Evolutionary conservation across 2,329 filamentous ascomycete species (phyloP), one percentile per base, ranked within the genome.

Genomic region (Cercospora berteroae): DNA sequence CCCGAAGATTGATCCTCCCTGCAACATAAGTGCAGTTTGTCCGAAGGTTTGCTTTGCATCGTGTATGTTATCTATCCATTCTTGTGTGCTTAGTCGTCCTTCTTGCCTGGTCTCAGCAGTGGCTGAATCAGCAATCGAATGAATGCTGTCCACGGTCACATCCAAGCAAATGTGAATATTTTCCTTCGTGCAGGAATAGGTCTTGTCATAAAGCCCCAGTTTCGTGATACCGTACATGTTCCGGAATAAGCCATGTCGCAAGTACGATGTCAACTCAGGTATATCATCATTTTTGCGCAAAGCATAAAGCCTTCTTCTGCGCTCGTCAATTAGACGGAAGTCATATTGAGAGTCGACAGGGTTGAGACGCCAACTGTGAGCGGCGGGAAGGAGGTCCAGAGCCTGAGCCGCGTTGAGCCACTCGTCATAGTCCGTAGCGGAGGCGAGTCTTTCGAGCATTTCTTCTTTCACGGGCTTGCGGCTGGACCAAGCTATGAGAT

Each of bases 11-110:
- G 90, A 93, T 2, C 93, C 93, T 7, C 93, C 93, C 4, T 93
- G 96, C 9, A 97, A 82, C 9, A 96, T 83, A 60, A 97, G 81
- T 0, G 92, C 93, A 70, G 70, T 95, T 71, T 93, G 86, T 12
- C 94, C 94, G 80, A 96, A 96, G 0, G 93, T 92, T 77, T 95
- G 92, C n/a, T 93, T 86, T 8, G 93, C 93, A 78, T 96, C 93
- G 74, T 95, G 91, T 60, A 97, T 84, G 65, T 96, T 87, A 79
- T 96, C 92, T 60, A 96, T 83, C 81, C 96, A 97, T 65, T 89
- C 88, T 79, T 94, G 91, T 27, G 88, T 89, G 16, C 88, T 90
- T 71, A 93, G 82, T 7, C 65, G 52, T 6, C 69, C 68, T 39
- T 44, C 66, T 20, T 65, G 60, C 29, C 68, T 67, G n/a, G 61